Percentiles rank a stretch among this genome's conserved stretches.
These are phyloP conservation scores for Claviceps humidiphila DNA, from an alignment of 2,329 filamentous ascomycete genomes.

Conservation along the genomic window DNA sequence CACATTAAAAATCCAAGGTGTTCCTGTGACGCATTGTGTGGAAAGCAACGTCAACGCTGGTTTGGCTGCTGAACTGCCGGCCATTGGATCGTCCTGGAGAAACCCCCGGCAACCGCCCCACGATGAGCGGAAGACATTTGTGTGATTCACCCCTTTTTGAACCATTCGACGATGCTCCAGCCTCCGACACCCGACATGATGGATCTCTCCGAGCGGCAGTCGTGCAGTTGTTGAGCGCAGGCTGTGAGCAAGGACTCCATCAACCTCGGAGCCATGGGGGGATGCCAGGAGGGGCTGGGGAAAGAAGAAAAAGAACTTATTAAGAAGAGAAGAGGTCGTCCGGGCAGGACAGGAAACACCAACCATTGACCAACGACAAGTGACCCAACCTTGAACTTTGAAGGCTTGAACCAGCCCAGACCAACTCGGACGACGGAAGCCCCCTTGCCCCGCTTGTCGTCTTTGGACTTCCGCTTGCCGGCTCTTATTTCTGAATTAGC, in stretches of 20 bases:
- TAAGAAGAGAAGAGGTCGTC: not conserved
- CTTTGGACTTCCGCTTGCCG: slow-evolving; percentile 23
- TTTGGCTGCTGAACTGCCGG: not conserved
- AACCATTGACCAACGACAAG: not conserved
- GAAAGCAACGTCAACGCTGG: not conserved
- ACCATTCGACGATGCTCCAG: not conserved
- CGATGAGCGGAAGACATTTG: not conserved
- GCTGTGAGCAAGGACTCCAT: not conserved
- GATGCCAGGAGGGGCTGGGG: not conserved
- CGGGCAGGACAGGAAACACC: not conserved
- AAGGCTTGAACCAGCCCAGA: not conserved
- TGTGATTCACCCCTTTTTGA: not conserved
- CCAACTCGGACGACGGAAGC: not conserved
- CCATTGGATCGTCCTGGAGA: not conserved
- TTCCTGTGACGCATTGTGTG: slow-evolving; percentile 1
- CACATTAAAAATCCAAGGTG: not conserved
- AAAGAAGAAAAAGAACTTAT: too few species aligned
- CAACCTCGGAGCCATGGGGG: not conserved
- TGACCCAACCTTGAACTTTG: not conserved
- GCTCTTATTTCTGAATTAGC: slow-evolving; percentile 15
- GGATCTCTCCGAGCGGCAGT: not conserved
- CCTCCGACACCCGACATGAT: not conserved
- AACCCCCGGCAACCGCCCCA: not conserved
- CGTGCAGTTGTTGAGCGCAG: not conserved
- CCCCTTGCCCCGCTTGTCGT: slow-evolving; percentile 2